Evolutionary conservation across 2,329 filamentous ascomycete genomes (phyloP).

Genomic region (Epichloe festucae): DNA sequence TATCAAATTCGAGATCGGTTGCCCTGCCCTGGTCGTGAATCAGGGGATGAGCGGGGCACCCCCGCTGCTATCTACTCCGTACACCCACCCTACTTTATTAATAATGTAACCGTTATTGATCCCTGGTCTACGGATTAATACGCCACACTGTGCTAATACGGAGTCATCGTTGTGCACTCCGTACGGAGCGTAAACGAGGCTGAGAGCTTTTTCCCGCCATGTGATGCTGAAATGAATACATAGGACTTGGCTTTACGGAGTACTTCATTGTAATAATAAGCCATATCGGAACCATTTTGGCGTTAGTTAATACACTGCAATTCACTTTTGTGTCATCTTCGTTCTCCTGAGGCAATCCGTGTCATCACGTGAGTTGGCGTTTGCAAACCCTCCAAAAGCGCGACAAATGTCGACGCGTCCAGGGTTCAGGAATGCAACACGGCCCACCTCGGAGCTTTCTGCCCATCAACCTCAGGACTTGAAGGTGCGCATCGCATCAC

Average conservation of each 20-base stretch:
- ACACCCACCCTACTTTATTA: too few species aligned
- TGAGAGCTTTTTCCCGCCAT: neutral
- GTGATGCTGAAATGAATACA: too few species aligned
- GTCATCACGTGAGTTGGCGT: slow-evolving; percentile 4
- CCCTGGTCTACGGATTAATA: neutral
- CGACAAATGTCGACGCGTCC: neutral
- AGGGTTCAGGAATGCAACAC: neutral
- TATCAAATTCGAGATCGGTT: neutral
- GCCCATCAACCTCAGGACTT: neutral
- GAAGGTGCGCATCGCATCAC: neutral
- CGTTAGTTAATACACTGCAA: too few species aligned
- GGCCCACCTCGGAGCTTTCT: neutral
- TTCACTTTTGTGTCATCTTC: too few species aligned
- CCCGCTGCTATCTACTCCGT: neutral
- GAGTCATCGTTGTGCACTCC: neutral
- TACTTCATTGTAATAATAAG: too few species aligned
- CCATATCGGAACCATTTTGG: too few species aligned
- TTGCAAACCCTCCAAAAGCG: neutral
- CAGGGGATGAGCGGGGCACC: neutral
- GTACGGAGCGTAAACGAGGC: too few species aligned
- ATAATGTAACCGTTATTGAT: neutral
- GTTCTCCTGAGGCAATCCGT: too few species aligned
- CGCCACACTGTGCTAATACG: neutral
- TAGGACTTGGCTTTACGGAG: too few species aligned
- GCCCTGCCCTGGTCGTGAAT: neutral